These are phyloP conservation scores for Mitragyna speciosa DNA, from an alignment of 257 asterid genomes.

Conservation along the genomic window DNA sequence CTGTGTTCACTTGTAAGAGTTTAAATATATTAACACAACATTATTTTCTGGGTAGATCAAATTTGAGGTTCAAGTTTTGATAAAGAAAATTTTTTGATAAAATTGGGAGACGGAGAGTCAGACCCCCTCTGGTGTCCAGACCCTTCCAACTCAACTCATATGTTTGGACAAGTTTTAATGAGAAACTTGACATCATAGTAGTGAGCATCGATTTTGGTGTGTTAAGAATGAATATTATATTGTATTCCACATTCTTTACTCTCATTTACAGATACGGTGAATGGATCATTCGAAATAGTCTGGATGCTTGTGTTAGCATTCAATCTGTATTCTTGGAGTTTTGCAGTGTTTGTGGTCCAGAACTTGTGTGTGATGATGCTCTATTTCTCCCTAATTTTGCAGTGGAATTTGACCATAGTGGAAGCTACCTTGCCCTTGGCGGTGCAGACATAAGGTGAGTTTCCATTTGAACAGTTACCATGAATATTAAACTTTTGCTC, in stretches of 20 bases:
- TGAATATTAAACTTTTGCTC: not conserved
- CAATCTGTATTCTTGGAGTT: not conserved
- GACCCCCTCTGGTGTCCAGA: not conserved
- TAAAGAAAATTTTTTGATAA: not conserved
- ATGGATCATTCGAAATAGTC: not conserved
- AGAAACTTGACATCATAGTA: not conserved
- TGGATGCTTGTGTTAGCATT: not conserved
- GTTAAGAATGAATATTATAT: not conserved
- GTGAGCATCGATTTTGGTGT: not conserved
- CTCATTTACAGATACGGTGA: not conserved
- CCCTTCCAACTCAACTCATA: not conserved
- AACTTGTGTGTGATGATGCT: not conserved
- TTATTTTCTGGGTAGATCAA: not conserved
- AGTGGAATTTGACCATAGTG: constrained; percentile 96
- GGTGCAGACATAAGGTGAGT: constrained; percentile 84
- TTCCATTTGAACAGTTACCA: not conserved
- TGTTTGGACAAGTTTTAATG: not conserved
- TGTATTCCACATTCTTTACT: not conserved
- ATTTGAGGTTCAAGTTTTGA: not conserved
- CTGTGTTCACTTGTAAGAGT: not conserved
- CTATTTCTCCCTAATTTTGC: constrained; percentile 27
- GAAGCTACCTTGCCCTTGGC: constrained; percentile 88
- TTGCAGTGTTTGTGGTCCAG: not conserved
- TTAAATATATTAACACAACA: not conserved
- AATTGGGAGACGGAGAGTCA: not conserved